phyloP scores from a whole-genome alignment of 2,329 filamentous ascomycete genomes.

The Talaromyces pinophilus region DNA sequence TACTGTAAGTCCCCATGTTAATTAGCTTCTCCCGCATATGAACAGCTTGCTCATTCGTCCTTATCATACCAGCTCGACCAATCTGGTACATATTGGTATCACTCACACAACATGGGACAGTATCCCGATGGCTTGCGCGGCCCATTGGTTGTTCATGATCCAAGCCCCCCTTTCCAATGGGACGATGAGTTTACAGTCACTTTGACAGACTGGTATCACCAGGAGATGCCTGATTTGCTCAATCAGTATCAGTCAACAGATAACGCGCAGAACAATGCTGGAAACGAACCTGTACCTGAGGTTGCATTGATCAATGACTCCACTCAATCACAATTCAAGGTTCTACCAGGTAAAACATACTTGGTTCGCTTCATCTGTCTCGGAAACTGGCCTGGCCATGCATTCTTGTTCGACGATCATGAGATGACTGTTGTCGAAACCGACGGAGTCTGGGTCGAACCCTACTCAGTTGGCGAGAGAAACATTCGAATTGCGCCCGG shows the following conservation, averaged over 20 bases:
- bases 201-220: slow-evolving; percentile 72
- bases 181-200: slow-evolving; percentile 66
- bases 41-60: neutral
- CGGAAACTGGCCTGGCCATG: slow-evolving; percentile 64
- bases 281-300: slow-evolving; percentile 66
- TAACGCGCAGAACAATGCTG: slow-evolving; percentile 51
- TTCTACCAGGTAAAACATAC: slow-evolving; percentile 70
- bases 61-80: slow-evolving; percentile 53
- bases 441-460: slow-evolving; percentile 39
- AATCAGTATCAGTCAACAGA: slow-evolving; percentile 46
- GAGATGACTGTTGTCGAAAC: slow-evolving; percentile 43
- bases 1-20: slow-evolving; percentile 40
- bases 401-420: slow-evolving; percentile 50
- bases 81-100: slow-evolving; percentile 78
- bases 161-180: slow-evolving; percentile 59
- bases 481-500: slow-evolving; percentile 68
- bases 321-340: slow-evolving; percentile 58
- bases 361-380: slow-evolving; percentile 72
- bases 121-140: slow-evolving; percentile 71
- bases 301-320: slow-evolving; percentile 72
- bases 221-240: slow-evolving; percentile 54
- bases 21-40: neutral
- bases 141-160: slow-evolving; percentile 66
- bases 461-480: slow-evolving; percentile 51
- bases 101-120: slow-evolving; percentile 67